These are phyloP conservation scores for Lathyrus tuberosus DNA, from an alignment of 306 rosid genomes.

Conservation along the genomic window DNA sequence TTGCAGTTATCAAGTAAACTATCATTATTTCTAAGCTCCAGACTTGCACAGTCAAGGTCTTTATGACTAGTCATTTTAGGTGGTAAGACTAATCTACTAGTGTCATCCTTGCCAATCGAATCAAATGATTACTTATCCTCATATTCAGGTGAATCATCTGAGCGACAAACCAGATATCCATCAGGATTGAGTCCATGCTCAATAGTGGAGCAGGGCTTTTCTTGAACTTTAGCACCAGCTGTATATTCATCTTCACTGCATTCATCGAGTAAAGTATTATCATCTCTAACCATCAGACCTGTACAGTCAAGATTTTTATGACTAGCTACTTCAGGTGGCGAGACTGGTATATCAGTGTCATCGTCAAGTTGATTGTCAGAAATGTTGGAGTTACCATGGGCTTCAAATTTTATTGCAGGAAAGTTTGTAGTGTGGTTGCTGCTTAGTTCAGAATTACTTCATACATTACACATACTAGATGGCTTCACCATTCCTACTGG, in stretches of 20 bases:
- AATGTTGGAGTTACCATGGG: conserved; percentile 36
- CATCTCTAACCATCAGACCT: conserved; percentile 41
- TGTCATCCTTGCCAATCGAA: conserved; percentile 40
- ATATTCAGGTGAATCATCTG: conserved; percentile 43
- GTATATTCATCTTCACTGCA: conserved; percentile 40
- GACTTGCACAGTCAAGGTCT: conserved; percentile 33
- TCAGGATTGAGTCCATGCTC: conserved; percentile 38
- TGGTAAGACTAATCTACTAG: conserved; percentile 28
- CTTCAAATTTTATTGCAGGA: conserved; percentile 53
- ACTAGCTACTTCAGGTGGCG: conserved; percentile 34
- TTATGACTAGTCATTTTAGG: conserved; percentile 33
- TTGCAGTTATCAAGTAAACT: too few species aligned
- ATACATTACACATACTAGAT: conserved; percentile 20
- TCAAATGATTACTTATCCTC: conserved; percentile 52
- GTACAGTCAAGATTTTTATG: conserved; percentile 26
- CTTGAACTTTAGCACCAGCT: too few species aligned
- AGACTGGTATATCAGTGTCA: conserved; percentile 30
- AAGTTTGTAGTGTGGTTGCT: conserved; percentile 33
- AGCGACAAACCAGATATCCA: conserved; percentile 36
- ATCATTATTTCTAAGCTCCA: conserved; percentile 44
- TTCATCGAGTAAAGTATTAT: conserved; percentile 37
- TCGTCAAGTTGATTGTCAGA: conserved; percentile 35
- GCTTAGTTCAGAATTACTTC: conserved; percentile 41
- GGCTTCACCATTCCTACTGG: conserved; percentile 39
- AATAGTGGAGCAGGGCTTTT: too few species aligned